A percentile compares a stretch with the other conserved stretches of the same genome.
These are phyloP conservation scores for Tremellales sp. DNA, from an alignment of 1,284 basidiomycete genomes.

Conservation along the genomic window DNA sequence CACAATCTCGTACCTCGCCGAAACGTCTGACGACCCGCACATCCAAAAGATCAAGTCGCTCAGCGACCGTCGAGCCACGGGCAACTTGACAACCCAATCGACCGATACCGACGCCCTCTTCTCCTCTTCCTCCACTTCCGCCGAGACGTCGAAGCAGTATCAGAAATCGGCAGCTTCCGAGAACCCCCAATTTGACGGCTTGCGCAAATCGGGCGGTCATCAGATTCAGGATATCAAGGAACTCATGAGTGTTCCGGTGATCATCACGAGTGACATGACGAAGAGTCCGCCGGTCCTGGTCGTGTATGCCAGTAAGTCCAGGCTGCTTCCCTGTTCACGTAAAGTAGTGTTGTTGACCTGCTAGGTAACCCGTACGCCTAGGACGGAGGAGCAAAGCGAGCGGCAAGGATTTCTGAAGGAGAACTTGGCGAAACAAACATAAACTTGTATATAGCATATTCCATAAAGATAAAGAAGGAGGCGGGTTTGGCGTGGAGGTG, in stretches of 20 bases:
- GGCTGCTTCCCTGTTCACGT: no score
- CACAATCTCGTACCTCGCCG: slow-evolving; percentile 89
- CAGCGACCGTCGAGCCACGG: slow-evolving; percentile 67
- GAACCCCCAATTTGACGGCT: slow-evolving; percentile 61
- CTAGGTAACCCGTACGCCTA: neutral
- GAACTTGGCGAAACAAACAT: no score
- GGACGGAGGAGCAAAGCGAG: no score
- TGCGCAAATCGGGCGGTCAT: slow-evolving; percentile 70
- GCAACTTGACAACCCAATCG: slow-evolving; percentile 62
- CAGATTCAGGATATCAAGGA: slow-evolving; percentile 89
- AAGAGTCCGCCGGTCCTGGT: slow-evolving; percentile 93
- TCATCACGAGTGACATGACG: slow-evolving; percentile 85
- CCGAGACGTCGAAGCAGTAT: slow-evolving; percentile 64
- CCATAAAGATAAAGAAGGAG: no score
- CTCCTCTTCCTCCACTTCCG: slow-evolving; percentile 55
- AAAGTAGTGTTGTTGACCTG: no score
- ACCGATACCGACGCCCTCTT: slow-evolving; percentile 80
- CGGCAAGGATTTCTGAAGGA: no score
- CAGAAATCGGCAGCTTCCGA: slow-evolving; percentile 59
- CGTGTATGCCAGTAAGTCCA: slow-evolving; percentile 42
- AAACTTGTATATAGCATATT: no score
- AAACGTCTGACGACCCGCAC: slow-evolving; percentile 84
- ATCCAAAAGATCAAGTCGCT: slow-evolving; percentile 86
- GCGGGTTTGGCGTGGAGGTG: no score
- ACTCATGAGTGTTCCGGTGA: slow-evolving; percentile 84